Percentiles rank a stretch among this genome's conserved stretches.
These are phyloP conservation scores for Penicillium sp. DNA, from an alignment of 2,329 filamentous ascomycete species.

Conservation along the genomic window DNA sequence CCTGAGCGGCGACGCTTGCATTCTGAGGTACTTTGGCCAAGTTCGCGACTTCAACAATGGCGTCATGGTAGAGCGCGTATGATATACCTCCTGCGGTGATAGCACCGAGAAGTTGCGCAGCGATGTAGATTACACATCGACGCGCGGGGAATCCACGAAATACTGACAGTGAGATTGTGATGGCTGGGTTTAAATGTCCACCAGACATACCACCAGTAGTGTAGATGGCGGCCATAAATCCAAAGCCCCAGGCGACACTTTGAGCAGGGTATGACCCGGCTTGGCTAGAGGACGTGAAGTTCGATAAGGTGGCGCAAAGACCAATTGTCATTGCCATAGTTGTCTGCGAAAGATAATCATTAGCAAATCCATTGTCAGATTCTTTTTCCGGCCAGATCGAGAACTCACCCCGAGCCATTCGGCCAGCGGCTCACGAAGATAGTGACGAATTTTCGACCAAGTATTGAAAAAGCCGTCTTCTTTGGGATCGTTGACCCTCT, in stretches of 20 bases:
- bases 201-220: conserved; percentile 42
- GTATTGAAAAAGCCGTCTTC: conserved; percentile 20
- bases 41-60: conserved; percentile 22
- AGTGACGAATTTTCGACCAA: conserved; percentile 22
- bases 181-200: conserved; percentile 43
- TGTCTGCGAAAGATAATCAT: conserved; percentile 12
- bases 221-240: conserved; percentile 37
- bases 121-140: conserved; percentile 23
- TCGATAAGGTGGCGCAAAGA: conserved; percentile 21
- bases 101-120: conserved; percentile 30
- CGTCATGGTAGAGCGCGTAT: conserved; percentile 31
- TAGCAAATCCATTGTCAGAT: background rate
- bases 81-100: conserved; percentile 29
- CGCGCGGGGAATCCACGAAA: conserved; percentile 31
- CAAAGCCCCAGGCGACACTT: conserved; percentile 24
- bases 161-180: conserved; percentile 32
- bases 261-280: conserved; percentile 20
- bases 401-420: conserved; percentile 24
- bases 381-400: background rate
- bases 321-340: conserved; percentile 26
- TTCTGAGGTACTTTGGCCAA: conserved; percentile 15
- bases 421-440: conserved; percentile 24
- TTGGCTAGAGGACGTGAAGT: conserved; percentile 16
- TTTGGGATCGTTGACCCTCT: background rate
- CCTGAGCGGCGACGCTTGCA: conserved; percentile 13